Evolutionary conservation across 1,284 basidiomycete species (phyloP), one percentile per base, ranked within the genome.

Genomic region (Ustilago hordei): DNA sequence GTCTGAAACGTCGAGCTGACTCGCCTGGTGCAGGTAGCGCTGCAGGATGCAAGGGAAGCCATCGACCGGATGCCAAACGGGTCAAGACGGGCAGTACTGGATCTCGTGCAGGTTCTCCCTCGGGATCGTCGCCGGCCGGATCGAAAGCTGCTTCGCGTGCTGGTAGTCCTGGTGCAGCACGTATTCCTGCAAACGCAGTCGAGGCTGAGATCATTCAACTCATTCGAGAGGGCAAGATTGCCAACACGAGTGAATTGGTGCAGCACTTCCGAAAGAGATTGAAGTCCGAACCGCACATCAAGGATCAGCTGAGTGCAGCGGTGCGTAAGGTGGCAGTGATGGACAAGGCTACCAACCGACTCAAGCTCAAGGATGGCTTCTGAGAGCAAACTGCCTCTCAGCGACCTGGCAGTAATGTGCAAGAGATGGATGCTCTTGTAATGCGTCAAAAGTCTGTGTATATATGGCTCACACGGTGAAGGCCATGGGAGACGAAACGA

Each of bases 191-290:
- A 13, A 78, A 69, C 34, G 74, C 79, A 17, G 79, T 84, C 12
- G 82, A 84, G 47, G 54, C 69, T 4, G 80, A 83, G 55, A 74
- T 84, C 57, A 79, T 78, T 39, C 69, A 78, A 45, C 75, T 83
- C 3, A 70, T 84, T 19, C 69, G 76, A 11, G 68, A 79, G 3
- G 74, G 78, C 50, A 77, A 68, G 58, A 73, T 82, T 13, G 66
- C 73, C 32, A 80, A 69, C 48, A 83, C 81, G 39, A 73, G 73
- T 36, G 81, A 80, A 53, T 63, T 83, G 19, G 80, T 83, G 31
- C 80, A 80, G 63, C 77, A 81, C 67, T 84, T 84, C 67, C 56
- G 78, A 8, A 78, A 81, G 64, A 65, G 73, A 34, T 66, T 84
- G 45, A 84, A 84, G 75, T 66, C 66, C 54, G 80, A 82, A 19